Evolutionary conservation across 2,329 filamentous ascomycete genomes (phyloP), one percentile per base, ranked within the genome.

Genomic region (Polychaeton citri): DNA sequence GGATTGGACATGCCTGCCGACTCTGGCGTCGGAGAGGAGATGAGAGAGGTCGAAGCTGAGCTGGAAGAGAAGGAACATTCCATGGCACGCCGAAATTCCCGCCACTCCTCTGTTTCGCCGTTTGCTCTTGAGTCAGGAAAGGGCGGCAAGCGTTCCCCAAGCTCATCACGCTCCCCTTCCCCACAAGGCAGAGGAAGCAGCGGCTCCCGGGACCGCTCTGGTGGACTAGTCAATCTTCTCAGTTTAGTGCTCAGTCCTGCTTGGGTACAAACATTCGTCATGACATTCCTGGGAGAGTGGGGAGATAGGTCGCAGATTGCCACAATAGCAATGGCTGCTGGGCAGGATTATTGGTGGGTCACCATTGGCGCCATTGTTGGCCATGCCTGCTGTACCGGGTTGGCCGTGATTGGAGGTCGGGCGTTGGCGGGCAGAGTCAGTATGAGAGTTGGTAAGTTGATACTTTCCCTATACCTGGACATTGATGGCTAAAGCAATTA

Each of bases 251-350:
- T 98, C 26, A 94, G 84, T 59, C 90, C 90, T 1, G 90, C 87
- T 1, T 98, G 90, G 90, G 90, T 98, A 10, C 88, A 96, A 62
- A 98, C 90, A 0, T 98, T 98, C 55, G 75, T 92, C 49, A 98
- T 98, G 90, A 98, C 90, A 2, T 98, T 98, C 63, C 65, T 98
- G 19, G 90, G 90, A 28, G 90, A 98, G 60, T 98, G 90, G 90
- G 90, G 90, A 38, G 90, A 98, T 54, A 77, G 90, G 47, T 93
- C 84, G 57, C 90, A 98, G 64, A 96, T 98, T 52, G 90, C 90
- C 16, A 98, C 90, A 0, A 93, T 98, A 54, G 90, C 90, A 36
- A 98, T 98, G 90, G 90, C 90, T 34, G 88, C 90, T 21, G 90
- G 90, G 15, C 84, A 93, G 59, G 90, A 98, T 57, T 98, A 96